A percentile compares a stretch with the other conserved stretches of the same genome.
phyloP scores from a whole-genome alignment of 2,329 filamentous ascomycete species.

The Pseudopithomyces chartarum region DNA sequence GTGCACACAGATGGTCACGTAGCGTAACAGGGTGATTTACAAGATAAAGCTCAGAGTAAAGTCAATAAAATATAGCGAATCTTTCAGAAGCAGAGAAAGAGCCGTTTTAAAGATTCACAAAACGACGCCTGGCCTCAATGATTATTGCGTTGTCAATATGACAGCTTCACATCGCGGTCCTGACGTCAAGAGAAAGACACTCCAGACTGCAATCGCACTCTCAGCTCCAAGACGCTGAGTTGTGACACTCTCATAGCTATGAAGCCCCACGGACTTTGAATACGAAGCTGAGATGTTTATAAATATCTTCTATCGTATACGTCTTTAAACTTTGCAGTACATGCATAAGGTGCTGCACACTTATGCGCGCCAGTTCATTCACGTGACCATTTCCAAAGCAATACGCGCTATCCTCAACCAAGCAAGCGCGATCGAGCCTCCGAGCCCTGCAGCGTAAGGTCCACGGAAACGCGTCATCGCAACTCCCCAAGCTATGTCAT shows the following conservation, averaged over 20 bases:
- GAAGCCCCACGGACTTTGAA: no score
- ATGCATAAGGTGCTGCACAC: no score
- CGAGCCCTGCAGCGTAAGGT: no score
- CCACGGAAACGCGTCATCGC: no score
- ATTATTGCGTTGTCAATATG: not conserved
- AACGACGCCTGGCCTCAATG: not conserved
- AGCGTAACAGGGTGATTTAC: no score
- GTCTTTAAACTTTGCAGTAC: no score
- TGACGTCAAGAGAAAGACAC: not conserved
- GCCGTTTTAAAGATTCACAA: no score
- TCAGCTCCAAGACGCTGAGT: not conserved
- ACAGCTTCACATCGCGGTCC: slow-evolving; percentile 1
- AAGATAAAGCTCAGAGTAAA: not conserved
- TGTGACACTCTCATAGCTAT: no score
- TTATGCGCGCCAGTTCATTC: not conserved
- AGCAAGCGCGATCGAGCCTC: not conserved
- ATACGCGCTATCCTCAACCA: not conserved
- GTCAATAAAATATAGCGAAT: not conserved
- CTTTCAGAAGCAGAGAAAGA: not conserved
- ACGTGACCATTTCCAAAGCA: not conserved
- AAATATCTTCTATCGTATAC: no score
- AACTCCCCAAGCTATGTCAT: not conserved
- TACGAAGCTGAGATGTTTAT: no score
- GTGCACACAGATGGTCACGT: no score
- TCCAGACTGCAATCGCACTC: not conserved